Base-by-base conservation (phyloP, 306 rosid species). In the Amphicarpaea edgeworthii region DNA sequence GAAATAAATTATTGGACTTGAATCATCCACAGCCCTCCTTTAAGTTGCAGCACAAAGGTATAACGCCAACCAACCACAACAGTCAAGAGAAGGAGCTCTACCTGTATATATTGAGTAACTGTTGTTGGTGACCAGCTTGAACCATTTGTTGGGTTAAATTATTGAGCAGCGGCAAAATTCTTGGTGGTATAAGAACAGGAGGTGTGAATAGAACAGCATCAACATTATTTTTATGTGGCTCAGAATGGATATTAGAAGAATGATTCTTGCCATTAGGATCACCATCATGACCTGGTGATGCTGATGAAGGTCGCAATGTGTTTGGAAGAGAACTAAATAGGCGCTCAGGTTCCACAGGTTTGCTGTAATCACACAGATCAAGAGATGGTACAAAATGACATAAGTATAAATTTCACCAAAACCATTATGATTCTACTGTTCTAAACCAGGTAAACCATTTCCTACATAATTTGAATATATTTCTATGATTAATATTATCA, bases 311-410 rank as follows among this genome's bases (percentile, higher is more conserved):
- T 73, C 92, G 83, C 79, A 92, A 72, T 11, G 93, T 82, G 82
- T 85, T 92, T 43, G 97, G 97, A 64, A 92, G 93, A 78, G 93
- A 82, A 65, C 90, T 91, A 40, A 92, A 92, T 64, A 92, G 91
- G 42, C 97, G 90, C 55, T 92, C 97, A 57, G 96, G 97, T 66
- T 92, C 97, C 93, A 92, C 97, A 38, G 97, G 96, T 77, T 92
- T 92, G 85, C 97, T 92, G 87, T 41, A 76, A 85, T 75, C 32
- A 26, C 40, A 72, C 61, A 77, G 62, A 19, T 60, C 8, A 55
- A 42, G 16, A 40, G 30, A 67, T 68, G 30, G 38, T 41, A 37
- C 34, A 41, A 42, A 42, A 42, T 24, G 65, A 77, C 61, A 32
- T 57, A 34, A 59, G 53, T 17, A 23, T 63, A 8, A 24, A 19